Conservation (phyloP, 345 rosid genomes). For the Geranium brycei region DNA sequence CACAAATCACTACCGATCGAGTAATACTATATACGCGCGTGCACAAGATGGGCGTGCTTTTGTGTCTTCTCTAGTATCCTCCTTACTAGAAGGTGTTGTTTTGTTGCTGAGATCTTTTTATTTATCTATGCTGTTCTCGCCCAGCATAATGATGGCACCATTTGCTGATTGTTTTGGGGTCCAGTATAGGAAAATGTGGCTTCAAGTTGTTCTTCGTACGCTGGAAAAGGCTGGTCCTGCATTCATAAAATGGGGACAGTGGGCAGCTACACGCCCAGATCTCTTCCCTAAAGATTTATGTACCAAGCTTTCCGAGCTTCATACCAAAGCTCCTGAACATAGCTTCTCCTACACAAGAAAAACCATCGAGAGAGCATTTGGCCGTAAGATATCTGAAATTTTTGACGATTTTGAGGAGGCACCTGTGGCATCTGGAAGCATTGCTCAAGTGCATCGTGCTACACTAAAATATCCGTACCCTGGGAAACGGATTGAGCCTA, state of each 20-base stretch:
- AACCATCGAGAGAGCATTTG: slow-evolving; percentile 78
- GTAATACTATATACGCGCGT: slow-evolving; percentile 37
- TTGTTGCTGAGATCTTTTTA: slow-evolving; percentile 61
- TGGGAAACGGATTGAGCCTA: slow-evolving; percentile 55
- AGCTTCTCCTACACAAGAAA: slow-evolving; percentile 72
- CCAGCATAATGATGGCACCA: slow-evolving; percentile 68
- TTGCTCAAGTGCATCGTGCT: slow-evolving; percentile 96
- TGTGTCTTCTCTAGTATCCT: slow-evolving; percentile 31
- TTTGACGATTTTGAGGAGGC: slow-evolving; percentile 78
- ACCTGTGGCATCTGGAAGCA: slow-evolving; percentile 97
- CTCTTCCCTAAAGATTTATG: slow-evolving; percentile 82
- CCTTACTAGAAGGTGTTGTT: slow-evolving; percentile 40
- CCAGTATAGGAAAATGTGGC: slow-evolving; percentile 47
- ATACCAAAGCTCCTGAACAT: slow-evolving; percentile 80
- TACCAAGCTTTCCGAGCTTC: slow-evolving; percentile 80
- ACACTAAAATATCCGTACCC: slow-evolving; percentile 63
- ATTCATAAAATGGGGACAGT: slow-evolving; percentile 96
- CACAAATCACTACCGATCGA: slow-evolving; percentile 30
- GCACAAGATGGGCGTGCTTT: slow-evolving; percentile 50
- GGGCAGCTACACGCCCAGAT: slow-evolving; percentile 98
- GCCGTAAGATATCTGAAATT: slow-evolving; percentile 72
- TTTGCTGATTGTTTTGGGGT: slow-evolving; percentile 49
- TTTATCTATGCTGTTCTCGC: slow-evolving; percentile 58
- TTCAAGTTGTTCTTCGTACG: slow-evolving; percentile 58
- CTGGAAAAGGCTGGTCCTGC: slow-evolving; percentile 92